These are phyloP conservation scores for Aspergillus sp. DNA, from an alignment of 2,329 filamentous ascomycete species.

Conservation along the genomic window DNA sequence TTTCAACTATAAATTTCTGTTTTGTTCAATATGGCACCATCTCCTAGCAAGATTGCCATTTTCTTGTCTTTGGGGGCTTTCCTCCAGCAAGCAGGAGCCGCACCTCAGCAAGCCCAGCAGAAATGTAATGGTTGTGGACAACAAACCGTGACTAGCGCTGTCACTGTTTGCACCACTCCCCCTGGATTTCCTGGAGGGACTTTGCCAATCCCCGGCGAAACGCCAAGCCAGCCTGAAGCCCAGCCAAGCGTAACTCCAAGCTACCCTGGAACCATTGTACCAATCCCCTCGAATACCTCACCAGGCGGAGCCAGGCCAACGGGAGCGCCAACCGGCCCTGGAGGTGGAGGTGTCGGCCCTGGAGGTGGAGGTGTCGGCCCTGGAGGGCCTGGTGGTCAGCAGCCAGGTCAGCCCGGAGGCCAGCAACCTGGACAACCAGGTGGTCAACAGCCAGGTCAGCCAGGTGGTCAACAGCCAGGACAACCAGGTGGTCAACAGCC, in stretches of 20 bases:
- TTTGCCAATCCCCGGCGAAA: neutral
- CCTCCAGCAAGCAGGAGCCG: neutral
- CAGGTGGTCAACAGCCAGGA: too few species aligned
- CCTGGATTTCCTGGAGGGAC: neutral
- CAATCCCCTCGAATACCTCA: neutral
- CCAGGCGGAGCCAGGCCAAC: neutral
- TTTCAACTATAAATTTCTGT: neutral
- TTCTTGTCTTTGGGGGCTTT: conserved; percentile 1
- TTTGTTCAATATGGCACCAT: conserved; percentile 3
- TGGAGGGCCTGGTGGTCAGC: neutral
- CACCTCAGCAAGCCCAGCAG: conserved; percentile 1
- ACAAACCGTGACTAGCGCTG: conserved; percentile 5
- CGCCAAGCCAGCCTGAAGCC: neutral
- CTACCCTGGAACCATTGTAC: neutral
- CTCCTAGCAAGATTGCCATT: conserved; percentile 5
- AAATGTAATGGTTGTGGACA: neutral
- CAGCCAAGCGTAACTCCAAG: neutral
- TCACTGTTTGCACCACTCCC: conserved; percentile 1
- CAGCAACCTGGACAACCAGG: neutral
- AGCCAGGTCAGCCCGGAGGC: neutral
- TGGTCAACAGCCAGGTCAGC: neutral
- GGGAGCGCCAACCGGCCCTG: neutral
- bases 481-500: too few species aligned
- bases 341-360: neutral
- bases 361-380: neutral